phyloP scores from a whole-genome alignment of 192 early-diverging fungal genomes.

The Allomyces arbusculus region DNA sequence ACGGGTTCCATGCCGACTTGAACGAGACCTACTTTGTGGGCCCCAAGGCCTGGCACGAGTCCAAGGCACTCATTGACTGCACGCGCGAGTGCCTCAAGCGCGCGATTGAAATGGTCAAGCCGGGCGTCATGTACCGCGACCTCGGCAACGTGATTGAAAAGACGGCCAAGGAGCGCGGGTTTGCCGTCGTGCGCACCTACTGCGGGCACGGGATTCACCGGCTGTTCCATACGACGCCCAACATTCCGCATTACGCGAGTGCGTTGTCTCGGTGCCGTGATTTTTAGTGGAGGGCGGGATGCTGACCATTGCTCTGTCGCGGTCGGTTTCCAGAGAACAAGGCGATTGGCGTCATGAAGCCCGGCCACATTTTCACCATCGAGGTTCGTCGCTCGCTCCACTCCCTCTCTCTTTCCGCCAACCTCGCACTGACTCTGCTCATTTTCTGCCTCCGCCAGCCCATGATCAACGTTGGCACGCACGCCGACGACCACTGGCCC shows the following conservation, averaged over 20 bases:
- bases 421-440: too few species aligned
- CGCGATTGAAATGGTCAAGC: constrained; percentile 80
- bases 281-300: too few species aligned
- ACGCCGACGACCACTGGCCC: constrained; percentile 13
- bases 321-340: constrained; percentile 40
- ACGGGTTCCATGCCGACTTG: constrained; percentile 87
- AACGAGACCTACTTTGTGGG: constrained; percentile 88
- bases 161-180: constrained; percentile 59
- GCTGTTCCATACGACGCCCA: constrained; percentile 78
- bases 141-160: constrained; percentile 77
- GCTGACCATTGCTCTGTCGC: too few species aligned
- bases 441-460: constrained; percentile 20
- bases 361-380: constrained; percentile 91
- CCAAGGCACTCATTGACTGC: constrained; percentile 48
- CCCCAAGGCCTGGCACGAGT: constrained; percentile 43
- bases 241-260: constrained; percentile 81
- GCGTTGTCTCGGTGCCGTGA: too few species aligned
- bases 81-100: constrained; percentile 73
- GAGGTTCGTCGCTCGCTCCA: constrained; percentile 15
- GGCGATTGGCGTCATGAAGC: constrained; percentile 85
- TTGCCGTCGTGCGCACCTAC: constrained; percentile 79
- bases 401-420: too few species aligned
- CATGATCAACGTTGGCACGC: constrained; percentile 85
- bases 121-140: constrained; percentile 78
- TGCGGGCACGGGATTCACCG: constrained; percentile 80